phyloP scores from a whole-genome alignment of 2,329 filamentous ascomycete species.

The Ascochyta clinopodiicola region DNA sequence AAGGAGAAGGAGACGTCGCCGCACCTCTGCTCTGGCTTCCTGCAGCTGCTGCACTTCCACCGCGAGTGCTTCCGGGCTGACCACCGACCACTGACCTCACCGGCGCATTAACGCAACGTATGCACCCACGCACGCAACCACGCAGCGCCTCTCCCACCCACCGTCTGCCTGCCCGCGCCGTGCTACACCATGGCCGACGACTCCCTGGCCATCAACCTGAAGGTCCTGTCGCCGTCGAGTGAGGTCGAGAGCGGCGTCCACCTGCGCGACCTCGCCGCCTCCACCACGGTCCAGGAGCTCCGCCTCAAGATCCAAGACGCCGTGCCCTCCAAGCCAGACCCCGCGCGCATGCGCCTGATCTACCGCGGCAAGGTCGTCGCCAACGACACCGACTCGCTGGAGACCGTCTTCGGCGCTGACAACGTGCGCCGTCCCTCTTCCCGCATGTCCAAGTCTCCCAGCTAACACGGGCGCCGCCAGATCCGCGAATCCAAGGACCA shows the following conservation, averaged over 20 bases:
- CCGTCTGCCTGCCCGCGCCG: neutral
- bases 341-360: slow-evolving; percentile 62
- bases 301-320: slow-evolving; percentile 59
- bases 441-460: neutral
- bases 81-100: slow-evolving; percentile 14
- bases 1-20: no score
- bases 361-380: slow-evolving; percentile 62
- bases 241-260: slow-evolving; percentile 46
- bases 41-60: no score
- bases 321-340: slow-evolving; percentile 50
- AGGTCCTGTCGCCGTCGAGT: slow-evolving; percentile 48
- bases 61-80: no score
- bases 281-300: slow-evolving; percentile 59
- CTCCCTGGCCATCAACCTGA: slow-evolving; percentile 41
- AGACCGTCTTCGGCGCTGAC: slow-evolving; percentile 58
- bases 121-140: slow-evolving; percentile 27
- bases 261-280: slow-evolving; percentile 40
- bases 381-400: slow-evolving; percentile 57
- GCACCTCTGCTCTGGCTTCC: no score
- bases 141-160: slow-evolving; percentile 2
- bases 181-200: slow-evolving; percentile 33
- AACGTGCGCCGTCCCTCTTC: slow-evolving; percentile 50
- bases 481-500: slow-evolving; percentile 46
- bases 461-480: slow-evolving; percentile 31
- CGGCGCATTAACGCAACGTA: slow-evolving; percentile 42